Evolutionary conservation across 2,329 filamentous ascomycete species (phyloP).

Genomic region (Huntiella abstrusa): DNA sequence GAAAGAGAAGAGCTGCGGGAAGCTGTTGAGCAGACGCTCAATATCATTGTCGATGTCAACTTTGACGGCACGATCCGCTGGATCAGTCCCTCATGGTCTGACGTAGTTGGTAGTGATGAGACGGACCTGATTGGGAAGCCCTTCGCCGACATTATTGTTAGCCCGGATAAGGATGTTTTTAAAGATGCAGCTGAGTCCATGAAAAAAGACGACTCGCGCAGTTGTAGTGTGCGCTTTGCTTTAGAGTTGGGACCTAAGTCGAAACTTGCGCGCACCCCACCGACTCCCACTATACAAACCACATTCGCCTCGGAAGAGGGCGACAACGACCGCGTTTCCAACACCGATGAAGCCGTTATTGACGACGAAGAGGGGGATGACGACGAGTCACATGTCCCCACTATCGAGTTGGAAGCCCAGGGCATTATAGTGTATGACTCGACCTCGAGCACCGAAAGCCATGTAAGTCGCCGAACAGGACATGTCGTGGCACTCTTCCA

Average conservation of each 20-base stretch:
- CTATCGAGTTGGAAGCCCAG: constrained; percentile 77
- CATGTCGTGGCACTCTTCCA: too few species aligned
- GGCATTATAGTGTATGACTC: constrained; percentile 97
- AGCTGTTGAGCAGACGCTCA: constrained; percentile 88
- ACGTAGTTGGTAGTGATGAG: constrained; percentile 67
- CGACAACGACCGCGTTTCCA: constrained; percentile 18
- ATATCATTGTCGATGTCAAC: constrained; percentile 87
- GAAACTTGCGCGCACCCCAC: constrained; percentile 3
- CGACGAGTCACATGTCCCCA: constrained; percentile 21
- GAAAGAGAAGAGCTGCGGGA: constrained; percentile 87
- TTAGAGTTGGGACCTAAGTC: constrained; percentile 52
- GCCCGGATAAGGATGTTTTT: constrained; percentile 64
- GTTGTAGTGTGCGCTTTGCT: constrained; percentile 71
- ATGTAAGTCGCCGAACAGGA: constrained; percentile 40
- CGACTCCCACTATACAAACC: constrained; percentile 19
- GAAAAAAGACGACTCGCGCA: constrained; percentile 81
- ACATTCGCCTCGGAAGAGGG: constrained; percentile 11
- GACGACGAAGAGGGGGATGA: constrained; percentile 18
- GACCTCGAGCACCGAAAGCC: constrained; percentile 67
- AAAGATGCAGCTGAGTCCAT: constrained; percentile 70
- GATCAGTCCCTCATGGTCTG: constrained; percentile 90
- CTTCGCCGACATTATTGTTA: constrained; percentile 62
- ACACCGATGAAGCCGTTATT: constrained; percentile 10
- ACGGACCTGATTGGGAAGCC: constrained; percentile 55
- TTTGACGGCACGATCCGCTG: constrained; percentile 81